Evolutionary conservation across 768 basidiomycete species (phyloP), one percentile per base, ranked within the genome.

Genomic region (Suillus spraguei): DNA sequence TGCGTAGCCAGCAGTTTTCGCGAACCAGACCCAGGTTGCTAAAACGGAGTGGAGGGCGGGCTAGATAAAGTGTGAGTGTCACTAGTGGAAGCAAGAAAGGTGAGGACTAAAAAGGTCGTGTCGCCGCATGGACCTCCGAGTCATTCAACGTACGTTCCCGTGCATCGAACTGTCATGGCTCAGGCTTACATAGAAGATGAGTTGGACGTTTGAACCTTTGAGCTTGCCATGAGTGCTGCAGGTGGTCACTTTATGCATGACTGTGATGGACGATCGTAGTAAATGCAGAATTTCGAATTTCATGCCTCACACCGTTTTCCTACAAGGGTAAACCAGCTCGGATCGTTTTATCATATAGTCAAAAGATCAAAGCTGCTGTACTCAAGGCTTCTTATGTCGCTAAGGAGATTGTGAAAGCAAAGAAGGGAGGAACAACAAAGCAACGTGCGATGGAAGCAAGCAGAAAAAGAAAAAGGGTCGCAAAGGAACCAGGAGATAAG

Each of bases 371-470:
- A 91, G 76, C 83, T 22, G 80, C 82, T 35, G 82, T 80, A 13
- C 85, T 89, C 64, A 89, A 90, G 69, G 85, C 85, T 32, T 86
- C 88, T 32, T 92, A 95, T 71, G 89, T 86, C 3, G 90, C 87
- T 28, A 92, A 91, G 70, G 89, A 87, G 66, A 89, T 73, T 94
- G 52, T 84, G 87, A 67, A 89, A 90, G 69, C 83, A 93, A 68
- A 82, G 95, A 66, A 81, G 91, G 67, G 90, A 91, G 64, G 94
- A 97, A 72, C 97, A 99, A 72, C 95, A 94, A 73, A 83, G 85
- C 60, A 99, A 99, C 75, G 92, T 99, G 6, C 83, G 85, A 54
- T 83, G 89, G 55, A 99, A 99, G 79, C 90, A 90, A 74, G 83
- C 80, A 65, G 63, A 53, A 65, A 72, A 68, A 62, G 70, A 70